Conservation (phyloP, 2,329 filamentous ascomycete genomes). For the Aureobasidium sp. region DNA sequence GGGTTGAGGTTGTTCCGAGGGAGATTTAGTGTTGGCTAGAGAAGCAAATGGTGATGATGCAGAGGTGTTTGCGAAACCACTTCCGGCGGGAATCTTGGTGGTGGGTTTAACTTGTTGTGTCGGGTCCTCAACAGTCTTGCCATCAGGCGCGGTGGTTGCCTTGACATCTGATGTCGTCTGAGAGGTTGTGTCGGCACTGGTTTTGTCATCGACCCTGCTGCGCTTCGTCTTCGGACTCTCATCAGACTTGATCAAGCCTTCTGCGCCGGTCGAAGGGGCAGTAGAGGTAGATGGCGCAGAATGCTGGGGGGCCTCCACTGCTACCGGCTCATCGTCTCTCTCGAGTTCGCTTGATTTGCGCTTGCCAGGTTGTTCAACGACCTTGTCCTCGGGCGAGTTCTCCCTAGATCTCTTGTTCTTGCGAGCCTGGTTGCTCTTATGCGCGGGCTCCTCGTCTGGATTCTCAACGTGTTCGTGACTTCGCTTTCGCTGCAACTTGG, state of each 20-base stretch:
- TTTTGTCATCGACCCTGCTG: conserved; percentile 30
- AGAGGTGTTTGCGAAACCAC: conserved; percentile 41
- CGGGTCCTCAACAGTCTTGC: conserved; percentile 23
- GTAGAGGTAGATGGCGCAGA: conserved; percentile 16
- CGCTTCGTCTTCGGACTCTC: conserved; percentile 46
- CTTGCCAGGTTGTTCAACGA: conserved; percentile 26
- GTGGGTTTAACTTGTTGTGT: conserved; percentile 15
- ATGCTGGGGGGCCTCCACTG: conserved; percentile 6
- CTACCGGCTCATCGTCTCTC: not conserved
- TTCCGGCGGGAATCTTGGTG: conserved; percentile 29
- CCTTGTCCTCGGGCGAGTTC: conserved; percentile 30
- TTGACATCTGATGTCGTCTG: conserved; percentile 15
- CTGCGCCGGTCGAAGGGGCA: conserved; percentile 9
- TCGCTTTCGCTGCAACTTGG: conserved; percentile 38
- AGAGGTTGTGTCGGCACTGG: not conserved
- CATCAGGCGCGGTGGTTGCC: conserved; percentile 15
- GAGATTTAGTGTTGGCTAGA: conserved; percentile 33
- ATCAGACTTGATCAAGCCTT: conserved; percentile 22
- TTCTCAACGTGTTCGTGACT: conserved; percentile 37
- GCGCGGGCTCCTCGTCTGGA: conserved; percentile 27
- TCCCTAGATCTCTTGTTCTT: conserved; percentile 46
- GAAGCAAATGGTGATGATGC: conserved; percentile 43
- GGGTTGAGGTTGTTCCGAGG: conserved; percentile 31
- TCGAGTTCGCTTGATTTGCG: conserved; percentile 26
- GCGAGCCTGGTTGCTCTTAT: conserved; percentile 34